These are phyloP conservation scores for Alternaria tenuissima DNA, from an alignment of 2,329 filamentous ascomycete species.

Conservation along the genomic window DNA sequence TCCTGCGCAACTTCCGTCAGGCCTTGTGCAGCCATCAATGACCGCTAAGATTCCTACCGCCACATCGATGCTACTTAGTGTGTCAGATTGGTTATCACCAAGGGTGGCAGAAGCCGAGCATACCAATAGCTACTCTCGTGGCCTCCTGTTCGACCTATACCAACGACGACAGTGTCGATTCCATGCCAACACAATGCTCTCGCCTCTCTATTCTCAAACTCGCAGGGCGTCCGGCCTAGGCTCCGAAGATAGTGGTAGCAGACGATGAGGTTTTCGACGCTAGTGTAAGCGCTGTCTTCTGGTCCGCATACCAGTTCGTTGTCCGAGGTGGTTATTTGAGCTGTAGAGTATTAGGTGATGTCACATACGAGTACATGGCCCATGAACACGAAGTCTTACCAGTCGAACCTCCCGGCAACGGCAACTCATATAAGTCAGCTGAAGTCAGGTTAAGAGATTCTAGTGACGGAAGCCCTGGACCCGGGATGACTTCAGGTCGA, in stretches of 20 bases:
- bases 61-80: slow-evolving; percentile 7
- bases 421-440: slow-evolving; percentile 8
- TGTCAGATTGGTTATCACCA: neutral
- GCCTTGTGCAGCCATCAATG: slow-evolving; percentile 16
- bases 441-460: slow-evolving; percentile 15
- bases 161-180: neutral
- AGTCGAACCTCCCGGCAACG: neutral
- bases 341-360: neutral
- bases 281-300: slow-evolving; percentile 14
- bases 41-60: slow-evolving; percentile 14
- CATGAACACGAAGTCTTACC: neutral
- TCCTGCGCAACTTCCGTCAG: slow-evolving; percentile 8
- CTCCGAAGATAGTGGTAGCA: slow-evolving; percentile 22
- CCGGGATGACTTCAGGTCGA: neutral
- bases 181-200: slow-evolving; percentile 2
- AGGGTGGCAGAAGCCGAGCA: neutral
- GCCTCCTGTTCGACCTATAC: neutral
- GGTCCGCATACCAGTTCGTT: slow-evolving; percentile 13
- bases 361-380: neutral
- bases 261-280: slow-evolving; percentile 19
- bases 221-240: slow-evolving; percentile 12
- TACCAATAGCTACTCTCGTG: slow-evolving; percentile 8
- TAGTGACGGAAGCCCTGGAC: slow-evolving; percentile 15
- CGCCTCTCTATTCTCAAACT: slow-evolving; percentile 4
- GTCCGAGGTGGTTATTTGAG: neutral